Evolutionary conservation across 2,329 filamentous ascomycete species (phyloP), one percentile per base, ranked within the genome.

Genomic region (Apiospora marii): DNA sequence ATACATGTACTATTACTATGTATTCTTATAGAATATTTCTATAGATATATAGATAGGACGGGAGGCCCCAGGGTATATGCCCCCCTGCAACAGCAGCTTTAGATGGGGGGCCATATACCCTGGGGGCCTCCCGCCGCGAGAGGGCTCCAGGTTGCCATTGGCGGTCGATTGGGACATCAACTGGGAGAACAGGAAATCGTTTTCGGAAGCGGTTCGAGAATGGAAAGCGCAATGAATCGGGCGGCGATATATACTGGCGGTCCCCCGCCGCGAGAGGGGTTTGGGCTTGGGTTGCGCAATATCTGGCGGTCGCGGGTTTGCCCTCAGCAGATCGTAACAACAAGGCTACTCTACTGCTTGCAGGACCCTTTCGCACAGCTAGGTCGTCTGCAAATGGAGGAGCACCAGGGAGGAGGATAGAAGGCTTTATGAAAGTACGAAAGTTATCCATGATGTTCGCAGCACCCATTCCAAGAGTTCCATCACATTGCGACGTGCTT

Each of bases 71-170:
- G 58, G 34, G 58, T 34, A 64, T 64, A 14, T 61, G 30, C 58
- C n/a, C 37, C 58, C 10, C 41, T 64, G 58, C 24, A 64, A 41
- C 19, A 64, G 34, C 53, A 30, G 53, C 58, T 41, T n/a, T 64
- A 64, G 58, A 64, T n/a, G 58, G 58, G 58, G 22, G 58, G 58
- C 58, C 58, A 64, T 64, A 64, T 64, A 64, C 58, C 58, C 58
- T 24, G 19, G 58, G 58, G 58, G 34, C 58, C 58, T 41, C 94
- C 22, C 98, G 98, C 83, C 84, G 71, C 89, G 95, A 73, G 95
- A 98, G 84, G 94, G 93, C 92, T 84, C 37, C 37, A 16, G 16
- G 53, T 61, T 61, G 53, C 30, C 16, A 30, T 22, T 61, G 12
- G 30, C 19, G 53, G 30, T 61, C 19, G 19, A 61, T 30, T 30